Evolutionary conservation across 2,329 filamentous ascomycete genomes (phyloP).

Genomic region (Pseudogymnoascus sp.): DNA sequence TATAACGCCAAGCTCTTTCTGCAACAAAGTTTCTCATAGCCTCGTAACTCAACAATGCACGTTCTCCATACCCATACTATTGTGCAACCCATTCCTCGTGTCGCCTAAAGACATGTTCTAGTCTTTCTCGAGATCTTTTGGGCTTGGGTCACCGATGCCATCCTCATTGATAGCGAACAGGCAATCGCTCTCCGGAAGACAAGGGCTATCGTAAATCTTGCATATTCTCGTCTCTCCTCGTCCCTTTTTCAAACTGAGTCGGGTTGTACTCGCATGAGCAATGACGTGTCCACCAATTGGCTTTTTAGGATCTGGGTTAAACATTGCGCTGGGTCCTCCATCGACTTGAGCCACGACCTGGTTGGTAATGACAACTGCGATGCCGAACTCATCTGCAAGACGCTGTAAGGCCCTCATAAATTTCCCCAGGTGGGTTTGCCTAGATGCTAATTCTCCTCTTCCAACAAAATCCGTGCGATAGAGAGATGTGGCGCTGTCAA

Average conservation of each 20-base stretch:
- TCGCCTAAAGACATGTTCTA: conserved; percentile 12
- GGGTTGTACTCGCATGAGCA: conserved; percentile 90
- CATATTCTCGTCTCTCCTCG: conserved; percentile 91
- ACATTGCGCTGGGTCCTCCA: conserved; percentile 93
- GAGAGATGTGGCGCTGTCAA: conserved; percentile 90
- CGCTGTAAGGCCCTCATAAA: conserved; percentile 81
- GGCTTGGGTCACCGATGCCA: conserved; percentile 89
- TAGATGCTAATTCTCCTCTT: conserved; percentile 90
- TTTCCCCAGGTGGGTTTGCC: conserved; percentile 82
- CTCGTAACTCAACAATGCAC: conserved; percentile 8
- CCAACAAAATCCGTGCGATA: conserved; percentile 96
- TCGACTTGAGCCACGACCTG: conserved; percentile 98
- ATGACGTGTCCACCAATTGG: conserved; percentile 99
- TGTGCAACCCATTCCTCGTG: neutral
- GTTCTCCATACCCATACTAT: neutral
- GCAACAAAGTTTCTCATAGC: conserved; percentile 3
- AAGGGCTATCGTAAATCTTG: conserved; percentile 98
- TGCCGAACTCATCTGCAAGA: conserved; percentile 78
- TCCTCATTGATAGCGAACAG: conserved; percentile 96
- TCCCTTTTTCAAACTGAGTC: conserved; percentile 92
- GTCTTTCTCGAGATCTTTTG: conserved; percentile 91
- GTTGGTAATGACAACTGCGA: conserved; percentile 97
- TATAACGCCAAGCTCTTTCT: conserved; percentile 7
- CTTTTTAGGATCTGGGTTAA: conserved; percentile 98
- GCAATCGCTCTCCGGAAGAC: conserved; percentile 91